Evolutionary conservation across 2,329 filamentous ascomycete species (phyloP), one percentile per base, ranked within the genome.

Genomic region (Penicillium vulpinum): DNA sequence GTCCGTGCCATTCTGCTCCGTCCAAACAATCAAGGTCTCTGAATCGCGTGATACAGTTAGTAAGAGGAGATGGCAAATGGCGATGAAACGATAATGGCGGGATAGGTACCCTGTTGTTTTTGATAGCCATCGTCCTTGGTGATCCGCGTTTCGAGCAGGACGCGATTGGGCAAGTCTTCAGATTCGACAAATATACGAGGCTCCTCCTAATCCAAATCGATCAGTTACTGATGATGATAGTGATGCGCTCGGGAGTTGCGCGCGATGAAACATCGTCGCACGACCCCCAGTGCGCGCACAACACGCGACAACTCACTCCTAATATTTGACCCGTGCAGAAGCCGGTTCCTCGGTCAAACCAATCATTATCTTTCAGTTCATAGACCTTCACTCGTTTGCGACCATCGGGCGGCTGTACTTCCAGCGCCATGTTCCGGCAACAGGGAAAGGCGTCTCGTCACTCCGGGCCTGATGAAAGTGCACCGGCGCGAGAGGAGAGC

Each of bases 11-110:
- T 88, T 94, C 58, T 87, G 85, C 73, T 97, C 94, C 38, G 93
- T 97, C 94, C 94, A 99, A 59, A 99, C 92, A 61, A 99, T 97
- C 59, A 99, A 85, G 4, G 94, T 99, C 75, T 97, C 93, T 95
- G 75, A 3, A 53, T 63, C 47, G 59, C 60, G 52, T 59, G 62
- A 70, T 62, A 62, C 59, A 45, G 56, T 72, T 59, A 65, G 65
- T 46, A 58, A 54, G 49, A 54, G 22, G 22, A 18, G 8, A 44
- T 16, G 29, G 2, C 6, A 4, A 29, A 13, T 5, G 26, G 18
- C 11, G 29, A 50, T 44, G 52, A 51, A 29, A 58, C 33, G 50
- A 38, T 46, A 29, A 52, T 73, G 79, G 68, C 45, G 57, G 61
- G 52, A 58, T 59, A 54, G 57, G 62, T 84, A 88, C 91, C 91